Percentiles rank a stretch among this genome's conserved stretches.
These are phyloP conservation scores for Raddia guianensis DNA, from an alignment of 176 grass and related monocot genomes.

Conservation along the genomic window DNA sequence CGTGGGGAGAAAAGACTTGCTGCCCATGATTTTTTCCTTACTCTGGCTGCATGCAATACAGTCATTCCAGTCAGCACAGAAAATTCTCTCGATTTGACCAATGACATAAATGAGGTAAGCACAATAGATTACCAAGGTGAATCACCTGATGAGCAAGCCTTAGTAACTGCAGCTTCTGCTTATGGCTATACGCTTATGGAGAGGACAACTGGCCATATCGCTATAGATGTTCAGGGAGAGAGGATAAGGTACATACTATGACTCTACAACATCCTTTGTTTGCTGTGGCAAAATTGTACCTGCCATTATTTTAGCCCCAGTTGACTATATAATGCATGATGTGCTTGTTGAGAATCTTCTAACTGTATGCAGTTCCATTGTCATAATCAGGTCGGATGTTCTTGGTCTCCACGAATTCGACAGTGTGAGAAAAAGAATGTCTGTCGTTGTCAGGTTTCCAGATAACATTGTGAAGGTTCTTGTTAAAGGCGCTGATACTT, in stretches of 20 bases:
- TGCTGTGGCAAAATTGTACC: neutral
- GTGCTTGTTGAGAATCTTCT: conserved; percentile 25
- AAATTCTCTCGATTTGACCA: conserved; percentile 37
- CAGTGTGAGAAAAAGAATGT: conserved; percentile 98
- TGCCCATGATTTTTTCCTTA: conserved; percentile 97
- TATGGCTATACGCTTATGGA: conserved; percentile 90
- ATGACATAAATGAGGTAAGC: conserved; percentile 49
- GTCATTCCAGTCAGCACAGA: conserved; percentile 80
- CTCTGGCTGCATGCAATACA: conserved; percentile 96
- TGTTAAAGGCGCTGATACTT: conserved; percentile 97
- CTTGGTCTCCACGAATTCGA: conserved; percentile 99
- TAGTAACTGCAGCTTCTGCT: conserved; percentile 84
- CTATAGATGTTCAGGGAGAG: conserved; percentile 85
- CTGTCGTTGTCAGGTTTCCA: conserved; percentile 92
- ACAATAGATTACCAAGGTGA: conserved; percentile 93
- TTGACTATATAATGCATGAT: conserved; percentile 29
- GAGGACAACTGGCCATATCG: conserved; percentile 92
- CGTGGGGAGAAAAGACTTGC: conserved; percentile 79
- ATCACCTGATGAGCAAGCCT: conserved; percentile 97
- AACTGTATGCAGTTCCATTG: conserved; percentile 26
- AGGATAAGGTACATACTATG: conserved; percentile 68
- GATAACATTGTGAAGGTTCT: conserved; percentile 92
- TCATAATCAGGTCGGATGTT: conserved; percentile 87
- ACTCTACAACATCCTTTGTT: neutral
- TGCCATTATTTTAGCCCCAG: conserved; percentile 10